Evolutionary conservation across 495 filamentous ascomycete species (phyloP).

Genomic region (Polyplosphaeria fusca): DNA sequence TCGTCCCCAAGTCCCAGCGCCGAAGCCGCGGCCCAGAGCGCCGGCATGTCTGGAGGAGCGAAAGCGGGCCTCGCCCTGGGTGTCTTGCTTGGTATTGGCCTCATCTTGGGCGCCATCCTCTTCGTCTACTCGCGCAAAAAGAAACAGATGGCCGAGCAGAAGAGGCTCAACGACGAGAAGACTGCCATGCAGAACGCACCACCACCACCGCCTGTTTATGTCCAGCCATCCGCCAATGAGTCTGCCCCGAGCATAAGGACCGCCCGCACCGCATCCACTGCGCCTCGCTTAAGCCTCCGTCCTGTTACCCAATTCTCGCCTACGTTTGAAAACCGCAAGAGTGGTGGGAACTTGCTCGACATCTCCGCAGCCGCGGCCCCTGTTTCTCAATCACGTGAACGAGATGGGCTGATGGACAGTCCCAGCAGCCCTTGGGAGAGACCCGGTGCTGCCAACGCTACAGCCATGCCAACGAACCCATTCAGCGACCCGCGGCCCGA

Average conservation of each 20-base stretch:
- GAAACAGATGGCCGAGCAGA: constrained; percentile 50
- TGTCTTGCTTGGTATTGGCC: constrained; percentile 61
- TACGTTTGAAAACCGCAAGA: constrained; percentile 53
- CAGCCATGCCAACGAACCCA: constrained; percentile 36
- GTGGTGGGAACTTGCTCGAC: constrained; percentile 42
- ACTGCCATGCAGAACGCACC: constrained; percentile 45
- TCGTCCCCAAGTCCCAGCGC: constrained; percentile 37
- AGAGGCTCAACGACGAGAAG: constrained; percentile 58
- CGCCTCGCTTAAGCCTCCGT: constrained; percentile 76
- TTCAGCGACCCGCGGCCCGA: constrained; percentile 40
- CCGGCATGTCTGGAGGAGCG: constrained; percentile 60
- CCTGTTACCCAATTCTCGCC: constrained; percentile 87
- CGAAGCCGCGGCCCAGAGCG: constrained; percentile 30
- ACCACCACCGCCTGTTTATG: constrained; percentile 24
- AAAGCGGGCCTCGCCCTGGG: constrained; percentile 86
- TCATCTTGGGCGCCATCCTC: constrained; percentile 59
- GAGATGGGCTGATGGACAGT: constrained; percentile 34
- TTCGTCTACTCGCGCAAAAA: constrained; percentile 65
- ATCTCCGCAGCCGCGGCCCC: constrained; percentile 40
- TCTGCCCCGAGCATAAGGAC: constrained; percentile 32
- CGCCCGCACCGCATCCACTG: constrained; percentile 51
- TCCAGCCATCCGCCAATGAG: constrained; percentile 8
- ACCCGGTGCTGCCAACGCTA: constrained; percentile 48
- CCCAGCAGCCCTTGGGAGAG: constrained; percentile 47
- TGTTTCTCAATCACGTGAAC: constrained; percentile 10